Conservation (phyloP, 495 filamentous ascomycete genomes). For the Geopyxis carbonaria region DNA sequence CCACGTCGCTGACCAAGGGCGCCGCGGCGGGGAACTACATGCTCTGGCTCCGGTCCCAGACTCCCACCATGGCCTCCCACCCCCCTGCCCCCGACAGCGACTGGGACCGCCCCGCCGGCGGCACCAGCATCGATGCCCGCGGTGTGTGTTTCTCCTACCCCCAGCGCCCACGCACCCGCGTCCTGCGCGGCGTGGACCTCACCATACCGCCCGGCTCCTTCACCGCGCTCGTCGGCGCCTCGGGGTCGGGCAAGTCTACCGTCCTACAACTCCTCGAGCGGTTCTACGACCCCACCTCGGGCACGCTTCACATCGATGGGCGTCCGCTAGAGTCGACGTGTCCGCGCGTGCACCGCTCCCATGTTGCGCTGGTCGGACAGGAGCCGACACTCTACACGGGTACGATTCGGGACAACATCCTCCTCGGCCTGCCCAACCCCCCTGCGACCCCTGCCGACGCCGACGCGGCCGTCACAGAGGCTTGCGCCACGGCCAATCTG, state of each 20-base stretch:
- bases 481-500: constrained; percentile 42
- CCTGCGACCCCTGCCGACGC: neutral
- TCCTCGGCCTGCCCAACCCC: constrained; percentile 27
- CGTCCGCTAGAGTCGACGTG: too few species aligned
- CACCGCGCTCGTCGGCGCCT: constrained; percentile 70
- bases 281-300: constrained; percentile 36
- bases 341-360: neutral
- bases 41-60: constrained; percentile 25
- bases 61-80: constrained; percentile 1
- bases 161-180: constrained; percentile 40
- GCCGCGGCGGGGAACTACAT: constrained; percentile 32
- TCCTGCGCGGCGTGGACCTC: constrained; percentile 39
- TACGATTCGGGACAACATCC: constrained; percentile 42
- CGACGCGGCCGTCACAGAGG: constrained; percentile 31
- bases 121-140: constrained; percentile 40
- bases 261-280: constrained; percentile 56
- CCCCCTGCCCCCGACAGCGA: constrained; percentile 28
- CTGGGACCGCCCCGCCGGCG: too few species aligned
- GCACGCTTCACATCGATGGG: constrained; percentile 38
- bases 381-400: constrained; percentile 41
- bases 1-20: constrained; percentile 32
- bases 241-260: constrained; percentile 82
- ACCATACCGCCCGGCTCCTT: constrained; percentile 58
- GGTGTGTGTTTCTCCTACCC: constrained; percentile 51
- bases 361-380: constrained; percentile 49